A percentile compares a stretch with the other conserved stretches of the same genome.
These are phyloP conservation scores for Aspergillus bombycis DNA, from an alignment of 2,329 filamentous ascomycete species.

Conservation along the genomic window DNA sequence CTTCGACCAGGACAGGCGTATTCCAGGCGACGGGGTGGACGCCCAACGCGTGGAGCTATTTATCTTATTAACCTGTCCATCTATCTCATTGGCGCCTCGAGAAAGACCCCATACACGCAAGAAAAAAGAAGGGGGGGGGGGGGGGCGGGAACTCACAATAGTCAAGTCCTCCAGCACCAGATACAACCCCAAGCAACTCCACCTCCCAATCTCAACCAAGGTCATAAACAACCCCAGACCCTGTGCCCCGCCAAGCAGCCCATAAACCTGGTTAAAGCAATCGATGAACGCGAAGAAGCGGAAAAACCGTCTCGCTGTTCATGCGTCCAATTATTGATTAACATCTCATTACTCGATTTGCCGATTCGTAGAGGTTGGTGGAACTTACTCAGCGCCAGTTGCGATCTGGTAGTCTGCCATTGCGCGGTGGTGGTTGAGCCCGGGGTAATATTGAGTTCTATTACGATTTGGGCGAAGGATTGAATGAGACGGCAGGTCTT, in stretches of 20 bases:
- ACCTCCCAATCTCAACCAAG: constrained; percentile 59
- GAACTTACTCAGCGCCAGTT: constrained; percentile 45
- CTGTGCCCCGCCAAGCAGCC: constrained; percentile 36
- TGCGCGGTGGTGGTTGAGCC: constrained; percentile 28
- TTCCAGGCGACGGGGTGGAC: constrained; percentile 49
- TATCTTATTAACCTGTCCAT: constrained; percentile 27
- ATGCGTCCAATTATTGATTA: no score
- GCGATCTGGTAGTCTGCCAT: constrained; percentile 37
- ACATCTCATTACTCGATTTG: not conserved
- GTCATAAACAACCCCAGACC: constrained; percentile 23
- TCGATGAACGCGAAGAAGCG: constrained; percentile 71
- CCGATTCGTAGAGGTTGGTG: not conserved
- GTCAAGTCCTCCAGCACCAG: constrained; percentile 68
- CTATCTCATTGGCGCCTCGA: not conserved
- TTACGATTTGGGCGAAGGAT: constrained; percentile 31
- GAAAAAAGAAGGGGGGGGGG: not conserved
- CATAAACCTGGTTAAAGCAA: constrained; percentile 57
- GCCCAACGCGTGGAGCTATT: constrained; percentile 55
- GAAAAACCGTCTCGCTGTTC: constrained; percentile 62
- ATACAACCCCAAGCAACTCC: constrained; percentile 67
- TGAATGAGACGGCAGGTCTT: constrained; percentile 40
- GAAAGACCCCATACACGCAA: not conserved
- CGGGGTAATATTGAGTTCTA: constrained; percentile 19
- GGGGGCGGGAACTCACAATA: constrained; percentile 52
- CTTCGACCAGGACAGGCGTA: constrained; percentile 58